Evolutionary conservation across 352 stramenopile genomes (phyloP).

Genomic region (Thalassiosira mediterranea): DNA sequence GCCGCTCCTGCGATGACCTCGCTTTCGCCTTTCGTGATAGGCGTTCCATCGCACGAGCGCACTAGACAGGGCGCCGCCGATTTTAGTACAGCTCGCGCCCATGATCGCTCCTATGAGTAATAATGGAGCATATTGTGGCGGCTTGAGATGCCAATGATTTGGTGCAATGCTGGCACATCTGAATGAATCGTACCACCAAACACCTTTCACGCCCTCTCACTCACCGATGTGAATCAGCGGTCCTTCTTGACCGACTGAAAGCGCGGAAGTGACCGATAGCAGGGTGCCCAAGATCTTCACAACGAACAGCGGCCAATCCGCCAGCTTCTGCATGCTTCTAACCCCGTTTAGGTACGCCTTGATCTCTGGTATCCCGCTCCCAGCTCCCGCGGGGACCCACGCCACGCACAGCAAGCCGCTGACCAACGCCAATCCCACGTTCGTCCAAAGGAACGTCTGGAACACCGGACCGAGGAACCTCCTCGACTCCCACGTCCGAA

Average conservation of each 20-base stretch:
- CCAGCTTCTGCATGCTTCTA: constrained; percentile 21
- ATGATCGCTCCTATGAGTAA: constrained; percentile 51
- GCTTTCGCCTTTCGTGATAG: no score
- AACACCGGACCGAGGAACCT: background rate
- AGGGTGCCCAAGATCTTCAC: constrained; percentile 90
- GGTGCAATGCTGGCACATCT: no score
- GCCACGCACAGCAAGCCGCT: constrained; percentile 85
- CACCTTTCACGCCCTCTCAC: no score
- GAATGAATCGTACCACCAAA: no score
- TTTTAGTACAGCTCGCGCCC: constrained; percentile 47
- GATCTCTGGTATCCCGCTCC: constrained; percentile 91
- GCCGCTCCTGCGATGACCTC: no score
- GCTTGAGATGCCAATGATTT: no score
- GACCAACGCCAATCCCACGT: background rate
- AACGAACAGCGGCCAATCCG: constrained; percentile 62
- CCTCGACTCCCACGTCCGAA: background rate
- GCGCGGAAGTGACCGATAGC: constrained; percentile 86
- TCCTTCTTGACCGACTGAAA: constrained; percentile 91
- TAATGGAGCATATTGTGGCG: no score
- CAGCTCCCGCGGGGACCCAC: constrained; percentile 88
- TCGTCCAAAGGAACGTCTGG: background rate
- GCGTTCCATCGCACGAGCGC: background rate
- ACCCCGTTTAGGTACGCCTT: constrained; percentile 91
- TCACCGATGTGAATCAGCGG: constrained; percentile 91
- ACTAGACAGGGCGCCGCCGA: background rate